phyloP scores from a whole-genome alignment of 2,329 filamentous ascomycete species.

The Paecilomyces niveus region DNA sequence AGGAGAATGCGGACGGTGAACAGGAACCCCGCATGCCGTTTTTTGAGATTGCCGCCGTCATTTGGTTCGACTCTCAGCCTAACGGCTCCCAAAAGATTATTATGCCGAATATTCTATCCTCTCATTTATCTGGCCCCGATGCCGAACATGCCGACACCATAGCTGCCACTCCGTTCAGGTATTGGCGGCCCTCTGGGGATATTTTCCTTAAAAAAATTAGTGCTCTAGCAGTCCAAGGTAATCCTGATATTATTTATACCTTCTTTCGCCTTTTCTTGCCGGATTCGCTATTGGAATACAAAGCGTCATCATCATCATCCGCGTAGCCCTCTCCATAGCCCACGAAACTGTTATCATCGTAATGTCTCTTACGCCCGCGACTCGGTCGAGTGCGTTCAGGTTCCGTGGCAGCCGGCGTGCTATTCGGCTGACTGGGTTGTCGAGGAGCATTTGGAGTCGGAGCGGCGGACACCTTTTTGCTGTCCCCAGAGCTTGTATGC shows the following conservation, averaged over 20 bases:
- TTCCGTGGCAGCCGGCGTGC: slow-evolving; percentile 22
- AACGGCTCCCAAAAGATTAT: slow-evolving; percentile 4
- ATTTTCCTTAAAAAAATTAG: slow-evolving; percentile 26
- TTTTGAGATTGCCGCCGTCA: not conserved
- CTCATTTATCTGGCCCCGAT: slow-evolving; percentile 34
- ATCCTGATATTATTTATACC: slow-evolving; percentile 21
- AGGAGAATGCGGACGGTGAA: not conserved
- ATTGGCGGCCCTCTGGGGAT: slow-evolving; percentile 33
- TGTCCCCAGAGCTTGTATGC: slow-evolving; percentile 19
- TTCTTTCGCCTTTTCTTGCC: slow-evolving; percentile 44
- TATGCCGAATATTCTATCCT: slow-evolving; percentile 8
- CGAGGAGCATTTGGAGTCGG: slow-evolving; percentile 17
- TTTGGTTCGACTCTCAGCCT: not conserved
- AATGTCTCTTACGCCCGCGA: slow-evolving; percentile 43
- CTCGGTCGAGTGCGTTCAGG: slow-evolving; percentile 32
- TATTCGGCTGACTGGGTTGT: slow-evolving; percentile 19
- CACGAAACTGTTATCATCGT: slow-evolving; percentile 45
- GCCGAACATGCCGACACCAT: slow-evolving; percentile 39
- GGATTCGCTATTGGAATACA: slow-evolving; percentile 37
- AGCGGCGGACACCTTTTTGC: slow-evolving; percentile 21
- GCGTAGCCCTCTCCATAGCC: slow-evolving; percentile 46
- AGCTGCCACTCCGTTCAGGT: slow-evolving; percentile 34
- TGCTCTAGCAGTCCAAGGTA: slow-evolving; percentile 3
- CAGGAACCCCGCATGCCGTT: not conserved
- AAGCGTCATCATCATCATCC: slow-evolving; percentile 40